Evolutionary conservation across 768 basidiomycete species (phyloP), one percentile per base, ranked within the genome.

Genomic region (Kwoniella mangroviensis): DNA sequence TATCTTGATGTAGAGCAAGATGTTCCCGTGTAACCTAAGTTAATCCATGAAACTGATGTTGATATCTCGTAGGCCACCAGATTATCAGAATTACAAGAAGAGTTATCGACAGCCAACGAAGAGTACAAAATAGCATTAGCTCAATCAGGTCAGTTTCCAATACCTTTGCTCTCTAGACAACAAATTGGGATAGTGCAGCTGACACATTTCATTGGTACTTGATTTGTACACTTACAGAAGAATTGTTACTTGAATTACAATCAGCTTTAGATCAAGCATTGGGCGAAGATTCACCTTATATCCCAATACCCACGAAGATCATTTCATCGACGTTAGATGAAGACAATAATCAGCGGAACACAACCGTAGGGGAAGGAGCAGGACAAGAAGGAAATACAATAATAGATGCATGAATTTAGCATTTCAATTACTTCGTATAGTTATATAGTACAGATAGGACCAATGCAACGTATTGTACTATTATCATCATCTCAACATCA

Each of bases 61-160:
- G 6, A 9, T 22, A n/a, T 10, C 9, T 41, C 40, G 13, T 49
- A 80, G 79, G 75, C 75, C 11, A 28, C 59, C n/a, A 28, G 79
- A 49, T 56, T 80, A 28, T 41, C 63, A n/a, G 70, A 78, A 28
- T 62, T 80, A 9, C 76, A 78, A 54, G 72, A 43, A 4, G 79
- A 80, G 63, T 73, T 78, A 73, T 40, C 71, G 5, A 58, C 65
- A 3, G 77, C 75, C 22, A 80, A 80, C 63, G 67, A 67, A 40
- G 76, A 80, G 45, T 80, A 80, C 57, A 76, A 73, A 61, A 73
- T 66, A 11, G 76, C 73, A 40, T 26, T 78, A 19, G 55, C 70
- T 49, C 75, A 76, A 71, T 73, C 77, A 43, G 77, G 77, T 75
- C 43, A 40, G 74, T 63, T 26, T 53, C 13, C 11, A 11, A 51